Evolutionary conservation across 805 yeast species (phyloP).

Genomic region (Saccharomycopsis synnaedendra): DNA sequence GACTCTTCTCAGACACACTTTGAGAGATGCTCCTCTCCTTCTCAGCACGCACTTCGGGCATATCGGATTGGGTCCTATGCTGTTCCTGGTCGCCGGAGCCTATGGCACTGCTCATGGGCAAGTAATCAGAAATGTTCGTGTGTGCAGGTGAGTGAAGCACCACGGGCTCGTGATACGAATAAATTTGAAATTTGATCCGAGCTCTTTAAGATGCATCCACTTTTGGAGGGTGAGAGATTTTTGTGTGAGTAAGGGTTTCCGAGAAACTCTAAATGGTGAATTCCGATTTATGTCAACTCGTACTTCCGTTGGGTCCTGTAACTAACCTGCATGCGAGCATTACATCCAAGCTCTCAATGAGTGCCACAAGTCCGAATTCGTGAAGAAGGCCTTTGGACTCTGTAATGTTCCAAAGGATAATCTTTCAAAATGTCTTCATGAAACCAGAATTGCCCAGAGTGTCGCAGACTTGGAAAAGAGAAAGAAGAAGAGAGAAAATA

Average conservation of each 20-base stretch:
- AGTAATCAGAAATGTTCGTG: too few relatives aligned
- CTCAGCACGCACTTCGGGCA: too few relatives aligned
- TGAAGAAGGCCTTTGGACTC: slow-evolving; percentile 63
- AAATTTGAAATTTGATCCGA: too few relatives aligned
- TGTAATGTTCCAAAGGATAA: slow-evolving; percentile 82
- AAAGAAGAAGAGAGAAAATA: slow-evolving; percentile 41
- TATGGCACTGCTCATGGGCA: too few relatives aligned
- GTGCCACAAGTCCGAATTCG: slow-evolving; percentile 65
- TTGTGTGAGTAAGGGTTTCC: neutral
- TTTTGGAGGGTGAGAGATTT: slow-evolving; percentile 37
- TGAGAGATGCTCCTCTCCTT: too few relatives aligned
- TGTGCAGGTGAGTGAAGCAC: too few relatives aligned
- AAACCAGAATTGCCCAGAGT: slow-evolving; percentile 58
- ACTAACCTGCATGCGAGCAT: slow-evolving; percentile 41
- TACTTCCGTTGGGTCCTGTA: too few relatives aligned
- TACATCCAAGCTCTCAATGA: slow-evolving; percentile 81
- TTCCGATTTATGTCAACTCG: neutral
- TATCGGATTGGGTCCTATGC: too few relatives aligned
- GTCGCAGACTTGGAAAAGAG: slow-evolving; percentile 35
- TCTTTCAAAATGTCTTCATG: slow-evolving; percentile 67
- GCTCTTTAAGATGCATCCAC: slow-evolving; percentile 36
- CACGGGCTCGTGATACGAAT: too few relatives aligned
- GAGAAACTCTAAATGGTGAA: neutral
- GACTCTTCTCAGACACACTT: too few relatives aligned
- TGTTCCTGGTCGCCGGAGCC: too few relatives aligned